A percentile compares a stretch with the other conserved stretches of the same genome.
Evolutionary conservation across 441 rosid species (phyloP).

Genomic region (Syzygium syzygioides): DNA sequence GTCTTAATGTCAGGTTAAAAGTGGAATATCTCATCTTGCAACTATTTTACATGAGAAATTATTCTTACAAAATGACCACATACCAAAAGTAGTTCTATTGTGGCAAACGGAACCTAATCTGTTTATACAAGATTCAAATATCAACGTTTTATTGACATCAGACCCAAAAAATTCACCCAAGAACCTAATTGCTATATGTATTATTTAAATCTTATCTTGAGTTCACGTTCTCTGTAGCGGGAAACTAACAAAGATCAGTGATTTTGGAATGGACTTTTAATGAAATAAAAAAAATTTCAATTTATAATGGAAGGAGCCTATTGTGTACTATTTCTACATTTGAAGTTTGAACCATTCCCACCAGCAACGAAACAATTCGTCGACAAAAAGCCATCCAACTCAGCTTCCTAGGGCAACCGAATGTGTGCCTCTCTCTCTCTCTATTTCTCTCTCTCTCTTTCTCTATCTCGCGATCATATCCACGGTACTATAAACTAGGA

Average conservation of each 20-base stretch:
- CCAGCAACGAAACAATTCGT: slow-evolving; percentile 10
- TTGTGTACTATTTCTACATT: neutral
- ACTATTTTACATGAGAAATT: neutral
- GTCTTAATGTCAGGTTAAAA: neutral
- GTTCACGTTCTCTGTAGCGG: neutral
- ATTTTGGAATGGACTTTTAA: neutral
- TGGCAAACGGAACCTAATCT: neutral
- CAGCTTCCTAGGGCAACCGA: slow-evolving; percentile 27
- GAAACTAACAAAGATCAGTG: neutral
- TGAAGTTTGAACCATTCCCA: neutral
- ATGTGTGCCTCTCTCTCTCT: slow-evolving; percentile 6
- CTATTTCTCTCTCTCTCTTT: neutral
- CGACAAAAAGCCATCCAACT: slow-evolving; percentile 19
- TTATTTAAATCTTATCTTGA: neutral
- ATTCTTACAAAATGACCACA: neutral
- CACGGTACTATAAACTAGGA: neutral
- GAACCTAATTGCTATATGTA: neutral
- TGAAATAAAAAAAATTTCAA: neutral
- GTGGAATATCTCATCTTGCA: neutral
- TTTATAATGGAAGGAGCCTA: neutral
- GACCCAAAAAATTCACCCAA: neutral
- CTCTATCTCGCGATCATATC: neutral
- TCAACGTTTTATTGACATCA: neutral
- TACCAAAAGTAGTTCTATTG: neutral
- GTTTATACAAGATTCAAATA: neutral